Evolutionary conservation across 306 rosid genomes (phyloP).

Genomic region (cucumber (Cucumis sativus)): DNA sequence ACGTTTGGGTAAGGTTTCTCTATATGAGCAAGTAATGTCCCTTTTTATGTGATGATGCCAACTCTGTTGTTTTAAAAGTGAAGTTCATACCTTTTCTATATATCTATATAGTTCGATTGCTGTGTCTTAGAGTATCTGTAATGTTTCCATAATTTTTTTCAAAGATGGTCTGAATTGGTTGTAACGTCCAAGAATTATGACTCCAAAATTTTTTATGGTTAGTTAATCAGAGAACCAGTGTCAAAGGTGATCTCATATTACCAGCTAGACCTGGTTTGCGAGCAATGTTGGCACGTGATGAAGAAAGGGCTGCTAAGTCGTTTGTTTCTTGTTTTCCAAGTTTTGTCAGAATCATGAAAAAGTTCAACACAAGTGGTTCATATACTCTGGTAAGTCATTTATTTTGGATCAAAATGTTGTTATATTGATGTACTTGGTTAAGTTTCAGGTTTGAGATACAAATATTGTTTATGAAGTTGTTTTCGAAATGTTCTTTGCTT

Average conservation of each 20-base stretch:
- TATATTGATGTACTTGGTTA: not conserved
- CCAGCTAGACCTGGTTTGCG: constrained; percentile 56
- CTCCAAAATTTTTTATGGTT: constrained; percentile 29
- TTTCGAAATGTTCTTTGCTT: not conserved
- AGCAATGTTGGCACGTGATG: constrained; percentile 65
- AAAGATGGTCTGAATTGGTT: not conserved
- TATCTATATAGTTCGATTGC: not conserved
- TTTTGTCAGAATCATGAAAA: constrained; percentile 88
- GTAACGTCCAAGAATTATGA: not conserved
- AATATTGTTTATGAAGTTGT: not conserved
- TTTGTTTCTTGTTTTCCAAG: constrained; percentile 66
- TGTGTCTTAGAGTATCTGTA: not conserved
- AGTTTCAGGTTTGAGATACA: not conserved
- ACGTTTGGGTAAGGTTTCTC: constrained; percentile 50
- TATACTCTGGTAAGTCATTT: constrained; percentile 64
- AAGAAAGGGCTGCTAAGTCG: constrained; percentile 60
- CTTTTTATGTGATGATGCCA: not conserved
- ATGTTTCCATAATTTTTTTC: not conserved
- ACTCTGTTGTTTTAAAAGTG: not conserved
- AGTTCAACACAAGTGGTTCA: constrained; percentile 81
- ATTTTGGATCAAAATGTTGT: not conserved
- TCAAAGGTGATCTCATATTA: constrained; percentile 46
- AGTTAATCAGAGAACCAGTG: constrained; percentile 40
- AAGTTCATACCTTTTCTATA: not conserved
- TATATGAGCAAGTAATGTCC: not conserved